Base-by-base conservation (phyloP, 306 rosid genomes). In the Chamaecrista fasciculata region DNA sequence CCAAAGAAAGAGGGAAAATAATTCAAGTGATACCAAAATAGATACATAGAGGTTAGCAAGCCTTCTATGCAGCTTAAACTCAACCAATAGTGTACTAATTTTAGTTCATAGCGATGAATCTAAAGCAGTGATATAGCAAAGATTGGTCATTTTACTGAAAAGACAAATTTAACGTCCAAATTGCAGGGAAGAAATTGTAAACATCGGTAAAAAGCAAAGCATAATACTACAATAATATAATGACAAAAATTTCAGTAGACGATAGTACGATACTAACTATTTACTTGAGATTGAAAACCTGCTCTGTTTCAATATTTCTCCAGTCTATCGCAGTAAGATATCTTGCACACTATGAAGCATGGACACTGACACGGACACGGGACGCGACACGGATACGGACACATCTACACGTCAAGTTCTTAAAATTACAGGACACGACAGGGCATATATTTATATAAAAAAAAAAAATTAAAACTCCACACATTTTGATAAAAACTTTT, bases 101-200 rank as follows among this genome's bases (percentile, higher is more conserved):
- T 53, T 34, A 23, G 59, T 24, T 67, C 53, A 24, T 21, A 43
- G 28, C 0, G 34, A 70, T 19, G 33, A 44, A 43, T 55, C 43
- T 55, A 53, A 53, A n/a, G 26, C 53, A 52, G 18, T 42, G 53
- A 40, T 11, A 43, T 10, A 24, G 9, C 31, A 11, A 42, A 28
- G 46, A 62, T 43, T 25, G 53, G 42, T 42, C 19, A 43, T 69
- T 16, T 42, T 69, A 42, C 24, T 40, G 11, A 29, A 69, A 58
- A 67, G 48, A 21, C 12, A 60, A 59, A 59, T 59, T 49, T 15
- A 28, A 31, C 46, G 15, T 18, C 36, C 47, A 59, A 14, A 28
- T 51, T 34, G 53, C 39, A 18, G 44, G 23, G 24, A 10, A 1
- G 2, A 28, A 46, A 66, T 23, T 28, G 36, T 44, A 15, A 37